Evolutionary conservation across 345 rosid species (phyloP).

Genomic region (Cardamine resedifolia): DNA sequence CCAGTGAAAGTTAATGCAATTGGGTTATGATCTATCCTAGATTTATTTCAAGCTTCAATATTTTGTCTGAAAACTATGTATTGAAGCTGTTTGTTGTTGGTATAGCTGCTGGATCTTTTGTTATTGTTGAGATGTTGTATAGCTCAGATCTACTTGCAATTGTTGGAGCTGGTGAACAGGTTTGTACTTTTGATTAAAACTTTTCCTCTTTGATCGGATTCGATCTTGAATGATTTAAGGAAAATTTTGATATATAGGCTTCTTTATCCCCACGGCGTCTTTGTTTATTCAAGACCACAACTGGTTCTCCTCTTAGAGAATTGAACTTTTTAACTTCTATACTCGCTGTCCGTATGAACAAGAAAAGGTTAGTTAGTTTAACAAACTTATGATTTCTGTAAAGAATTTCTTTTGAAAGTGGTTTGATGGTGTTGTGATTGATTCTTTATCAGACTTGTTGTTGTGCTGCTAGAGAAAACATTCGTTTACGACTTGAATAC

Average conservation of each 20-base stretch:
- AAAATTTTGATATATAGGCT: conserved; percentile 48
- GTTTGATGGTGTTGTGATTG: conserved; percentile 18
- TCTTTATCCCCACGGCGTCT: conserved; percentile 81
- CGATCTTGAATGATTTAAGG: conserved; percentile 9
- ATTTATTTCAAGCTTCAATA: not conserved
- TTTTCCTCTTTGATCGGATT: not conserved
- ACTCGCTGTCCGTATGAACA: conserved; percentile 81
- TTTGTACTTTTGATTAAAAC: conserved; percentile 16
- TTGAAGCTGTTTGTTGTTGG: conserved; percentile 21
- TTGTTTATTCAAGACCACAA: conserved; percentile 71
- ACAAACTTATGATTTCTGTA: not conserved
- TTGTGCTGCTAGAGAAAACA: conserved; percentile 81
- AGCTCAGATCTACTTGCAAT: conserved; percentile 88
- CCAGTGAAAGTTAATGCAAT: not conserved
- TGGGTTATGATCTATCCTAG: not conserved
- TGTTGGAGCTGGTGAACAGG: conserved; percentile 99
- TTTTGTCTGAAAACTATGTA: conserved; percentile 2
- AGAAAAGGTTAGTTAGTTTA: conserved; percentile 49
- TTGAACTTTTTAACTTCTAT: conserved; percentile 76
- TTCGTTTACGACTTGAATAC: conserved; percentile 71
- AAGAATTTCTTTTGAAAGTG: not conserved
- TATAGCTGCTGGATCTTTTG: conserved; percentile 73
- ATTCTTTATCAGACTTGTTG: conserved; percentile 64
- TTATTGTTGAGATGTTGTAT: conserved; percentile 85
- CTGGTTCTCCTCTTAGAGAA: conserved; percentile 65